Percentiles rank a stretch among this genome's conserved stretches.
Conservation (phyloP, 2,329 filamentous ascomycete species). For the Fonsecaea multimorphosa region DNA sequence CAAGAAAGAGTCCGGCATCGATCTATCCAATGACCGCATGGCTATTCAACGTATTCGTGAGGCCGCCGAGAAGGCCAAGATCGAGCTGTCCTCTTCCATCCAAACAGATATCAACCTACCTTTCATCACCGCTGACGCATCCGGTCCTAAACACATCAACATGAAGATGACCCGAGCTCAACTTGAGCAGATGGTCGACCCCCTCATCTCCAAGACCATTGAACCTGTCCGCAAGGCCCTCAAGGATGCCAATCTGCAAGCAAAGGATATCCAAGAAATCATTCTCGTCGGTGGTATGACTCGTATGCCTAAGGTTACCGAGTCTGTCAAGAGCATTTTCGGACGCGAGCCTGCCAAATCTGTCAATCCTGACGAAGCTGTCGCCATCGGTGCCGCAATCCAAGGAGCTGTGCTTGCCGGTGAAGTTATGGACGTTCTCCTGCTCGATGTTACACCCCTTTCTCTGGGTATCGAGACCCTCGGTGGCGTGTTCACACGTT, state of each 20-base stretch:
- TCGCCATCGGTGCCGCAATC: conserved; percentile 95
- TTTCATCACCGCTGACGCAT: conserved; percentile 96
- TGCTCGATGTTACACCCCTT: conserved; percentile 93
- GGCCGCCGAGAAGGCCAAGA: conserved; percentile 99
- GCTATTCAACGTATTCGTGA: conserved; percentile 99
- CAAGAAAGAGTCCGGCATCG: conserved; percentile 93
- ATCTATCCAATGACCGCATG: conserved; percentile 92
- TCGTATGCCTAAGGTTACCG: conserved; percentile 97
- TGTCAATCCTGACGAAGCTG: conserved; percentile 97
- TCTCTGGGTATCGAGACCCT: conserved; percentile 98
- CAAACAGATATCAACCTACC: conserved; percentile 98
- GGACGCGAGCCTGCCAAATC: conserved; percentile 96
- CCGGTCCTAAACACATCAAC: conserved; percentile 98
- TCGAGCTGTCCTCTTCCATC: conserved; percentile 91
- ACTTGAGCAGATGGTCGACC: conserved; percentile 91
- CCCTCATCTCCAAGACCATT: conserved; percentile 82
- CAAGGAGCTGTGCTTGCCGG: conserved; percentile 96
- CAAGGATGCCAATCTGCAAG: conserved; percentile 89
- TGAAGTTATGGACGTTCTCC: conserved; percentile 93
- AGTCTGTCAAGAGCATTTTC: conserved; percentile 96
- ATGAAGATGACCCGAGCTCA: conserved; percentile 89
- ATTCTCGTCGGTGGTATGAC: conserved; percentile 99
- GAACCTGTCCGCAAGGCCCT: conserved; percentile 95
- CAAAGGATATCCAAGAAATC: conserved; percentile 96
- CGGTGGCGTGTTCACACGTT: conserved; percentile 93